These are phyloP conservation scores for Spirogloea muscicola DNA, from an alignment of 139 green algal genomes.

Conservation along the genomic window DNA sequence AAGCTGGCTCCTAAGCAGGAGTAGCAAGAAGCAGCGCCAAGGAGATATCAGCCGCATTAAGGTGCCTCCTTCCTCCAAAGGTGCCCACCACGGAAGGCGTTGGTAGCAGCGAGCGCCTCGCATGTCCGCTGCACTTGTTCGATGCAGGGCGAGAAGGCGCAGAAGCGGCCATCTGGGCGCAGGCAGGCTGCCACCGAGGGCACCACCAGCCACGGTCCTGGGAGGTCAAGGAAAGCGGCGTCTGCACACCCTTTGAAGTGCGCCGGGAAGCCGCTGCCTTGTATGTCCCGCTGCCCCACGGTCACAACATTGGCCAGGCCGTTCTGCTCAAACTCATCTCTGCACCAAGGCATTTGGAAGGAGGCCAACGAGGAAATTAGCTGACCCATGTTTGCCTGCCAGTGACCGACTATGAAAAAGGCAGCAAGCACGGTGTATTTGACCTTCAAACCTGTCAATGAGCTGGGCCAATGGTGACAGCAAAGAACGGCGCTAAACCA, in stretches of 20 bases:
- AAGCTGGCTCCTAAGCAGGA: too few relatives aligned
- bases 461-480: too few relatives aligned
- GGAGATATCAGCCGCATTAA: too few relatives aligned
- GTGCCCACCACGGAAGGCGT: constrained; percentile 39
- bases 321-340: constrained; percentile 59
- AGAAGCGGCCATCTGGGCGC: constrained; percentile 71
- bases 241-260: constrained; percentile 57
- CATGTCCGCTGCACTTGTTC: constrained; percentile 85
- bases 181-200: constrained; percentile 64
- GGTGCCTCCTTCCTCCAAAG: not conserved
- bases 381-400: too few relatives aligned
- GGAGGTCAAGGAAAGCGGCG: constrained; percentile 93
- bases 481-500: too few relatives aligned
- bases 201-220: constrained; percentile 78
- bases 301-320: constrained; percentile 37
- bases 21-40: too few relatives aligned
- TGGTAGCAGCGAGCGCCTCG: constrained; percentile 15
- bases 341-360: too few relatives aligned
- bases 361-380: too few relatives aligned
- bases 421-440: too few relatives aligned
- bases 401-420: too few relatives aligned
- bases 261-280: constrained; percentile 72
- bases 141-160: constrained; percentile 96
- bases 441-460: too few relatives aligned
- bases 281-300: constrained; percentile 45